Evolutionary conservation across 441 rosid genomes (phyloP), one percentile per base, ranked within the genome.

Genomic region (Erodium trifolium): DNA sequence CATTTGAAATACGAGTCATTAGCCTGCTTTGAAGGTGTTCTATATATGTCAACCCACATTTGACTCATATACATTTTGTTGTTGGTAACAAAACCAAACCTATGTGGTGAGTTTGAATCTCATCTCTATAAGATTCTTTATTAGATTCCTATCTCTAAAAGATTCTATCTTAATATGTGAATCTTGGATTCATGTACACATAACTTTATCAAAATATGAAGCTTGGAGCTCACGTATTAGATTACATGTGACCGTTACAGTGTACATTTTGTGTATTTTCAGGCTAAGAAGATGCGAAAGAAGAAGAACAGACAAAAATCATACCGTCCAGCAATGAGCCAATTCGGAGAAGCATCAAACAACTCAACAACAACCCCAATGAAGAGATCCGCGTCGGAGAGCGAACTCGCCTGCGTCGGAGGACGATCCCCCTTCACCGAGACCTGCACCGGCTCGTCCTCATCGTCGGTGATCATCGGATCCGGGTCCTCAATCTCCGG

Each of bases 231-330:
- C 27, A 23, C 27, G 27, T 23, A 23, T 23, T 23, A 23, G 27
- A 23, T 23, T 23, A 49, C 41, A 66, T 55, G 2, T 43, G 11
- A 5, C 1, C 2, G 2, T 14, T 60, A 1, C 11, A 34, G 1
- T 23, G 0, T 23, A 23, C 0, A 23, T 23, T 64, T 57, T 65
- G 4, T 9, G 18, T 13, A 2, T 63, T 67, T 41, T 55, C 77
- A 85, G 89, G 81, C 69, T 2, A 80, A 75, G 84, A 83, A 77
- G 71, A 18, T 82, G 0, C 66, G 41, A 65, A 78, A 62, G 45
- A 75, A 72, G 43, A 73, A 65, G 60, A 53, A 13, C 0, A 2
- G 17, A 2, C 68, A 68, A 8, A 70, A 57, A 17, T 18, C 67
- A 5, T 0, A 11, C 8, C 3, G 2, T 1, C 2, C 34, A 57